Evolutionary conservation across 2,329 filamentous ascomycete genomes (phyloP), one percentile per base, ranked within the genome.

Genomic region (Colletotrichum coccodes): DNA sequence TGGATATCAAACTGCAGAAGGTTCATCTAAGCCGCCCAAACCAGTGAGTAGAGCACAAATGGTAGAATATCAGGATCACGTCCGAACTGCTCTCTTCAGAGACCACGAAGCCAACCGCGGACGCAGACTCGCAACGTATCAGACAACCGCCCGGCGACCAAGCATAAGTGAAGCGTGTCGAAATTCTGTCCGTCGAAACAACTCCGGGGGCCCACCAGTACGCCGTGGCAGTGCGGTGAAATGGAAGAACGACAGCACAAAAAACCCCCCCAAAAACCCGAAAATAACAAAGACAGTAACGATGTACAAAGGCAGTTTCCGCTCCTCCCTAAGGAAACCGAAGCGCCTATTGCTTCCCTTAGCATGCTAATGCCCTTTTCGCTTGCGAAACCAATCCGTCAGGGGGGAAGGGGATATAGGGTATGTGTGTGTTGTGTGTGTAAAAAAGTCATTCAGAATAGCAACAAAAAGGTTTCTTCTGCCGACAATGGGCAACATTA

Each of bases 21-120:
- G 38, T 59, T 54, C 65, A 65, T 68, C 65, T 56, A 68, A 68
- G 46, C 60, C 65, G 47, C 61, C 61, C 65, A 36, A 38, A 44
- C 30, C 18, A 44, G 28, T 52, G 16, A 52, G 23, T 18, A 38
- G 21, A 50, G 34, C 28, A 46, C 12, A 42, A 34, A 32, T 7
- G 34, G 32, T 47, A 44, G 21, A 30, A 34, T 26, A 38, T 18
- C n/a, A 60, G 21, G 21, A 14, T 42, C 38, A 21, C 53, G 46
- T 47, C 40, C 47, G 28, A 42, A 47, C n/a, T 26, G 32, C 49
- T 53, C 32, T 60, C 40, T 11, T 26, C 42, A 16, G 14, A 21
- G 47, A 46, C 40, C 16, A 18, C 30, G 28, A 16, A 47, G 26
- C 28, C n/a, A 49, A n/a, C 28, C 23, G 12, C 58, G 32, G 34